phyloP scores from a whole-genome alignment of 148 eudicot species.

The Spergularia marina region DNA sequence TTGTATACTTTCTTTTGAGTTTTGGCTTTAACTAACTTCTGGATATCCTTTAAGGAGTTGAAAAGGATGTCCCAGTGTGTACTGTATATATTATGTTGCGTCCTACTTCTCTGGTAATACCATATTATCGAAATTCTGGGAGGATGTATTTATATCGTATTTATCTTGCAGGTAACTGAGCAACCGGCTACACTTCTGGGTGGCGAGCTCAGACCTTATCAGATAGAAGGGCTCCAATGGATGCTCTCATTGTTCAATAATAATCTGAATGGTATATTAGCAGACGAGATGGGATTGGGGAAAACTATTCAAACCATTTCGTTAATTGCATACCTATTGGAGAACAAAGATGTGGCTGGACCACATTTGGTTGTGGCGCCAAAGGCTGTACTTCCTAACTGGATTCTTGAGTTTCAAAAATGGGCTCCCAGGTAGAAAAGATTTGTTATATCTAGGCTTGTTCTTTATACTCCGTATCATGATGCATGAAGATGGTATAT shows the following conservation, averaged over 20 bases:
- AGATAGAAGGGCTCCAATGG: constrained; percentile 98
- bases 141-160: not conserved
- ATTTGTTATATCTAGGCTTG: not conserved
- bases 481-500: not conserved
- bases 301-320: constrained; percentile 97
- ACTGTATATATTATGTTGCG: not conserved
- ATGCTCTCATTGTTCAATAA: constrained; percentile 94
- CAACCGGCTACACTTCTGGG: constrained; percentile 98
- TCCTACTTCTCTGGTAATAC: constrained; percentile 2
- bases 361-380: constrained; percentile 98
- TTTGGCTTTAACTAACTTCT: not conserved
- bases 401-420: constrained; percentile 77
- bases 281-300: constrained; percentile 99
- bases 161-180: constrained; percentile 72
- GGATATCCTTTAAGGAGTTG: not conserved
- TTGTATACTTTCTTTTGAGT: not conserved
- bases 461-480: not conserved
- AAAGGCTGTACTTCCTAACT: constrained; percentile 94
- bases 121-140: not conserved
- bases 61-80: not conserved
- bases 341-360: constrained; percentile 85
- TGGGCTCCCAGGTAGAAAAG: constrained; percentile 83
- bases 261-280: constrained; percentile 94
- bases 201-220: constrained; percentile 95
- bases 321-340: constrained; percentile 81